A percentile compares a stretch with the other conserved stretches of the same genome.
Conservation (phyloP, 129 eudicot species). For the carrot (Daucus carota) region DH1_v3.0 NC_030386.2:26800501-26801000, state of each 20-base stretch:
- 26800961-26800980: too few species aligned
- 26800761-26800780: neutral
- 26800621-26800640: neutral
- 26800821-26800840: too few species aligned
- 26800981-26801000: too few species aligned
- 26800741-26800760: neutral
- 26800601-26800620: neutral
- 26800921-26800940: too few species aligned
- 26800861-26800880: too few species aligned
- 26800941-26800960: too few species aligned
- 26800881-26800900: too few species aligned
- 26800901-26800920: too few species aligned
- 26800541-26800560: neutral
- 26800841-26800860: too few species aligned
- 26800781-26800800: neutral
- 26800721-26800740: neutral
- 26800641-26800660: neutral
- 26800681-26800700: neutral
- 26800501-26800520: neutral
- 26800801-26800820: too few species aligned
- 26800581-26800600: neutral
- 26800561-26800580: neutral
- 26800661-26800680: neutral
- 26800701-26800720: neutral
- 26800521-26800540: neutral